Evolutionary conservation across 2,329 filamentous ascomycete genomes (phyloP), one percentile per base, ranked within the genome.

Genomic region (Chlorencoelia australis): DNA sequence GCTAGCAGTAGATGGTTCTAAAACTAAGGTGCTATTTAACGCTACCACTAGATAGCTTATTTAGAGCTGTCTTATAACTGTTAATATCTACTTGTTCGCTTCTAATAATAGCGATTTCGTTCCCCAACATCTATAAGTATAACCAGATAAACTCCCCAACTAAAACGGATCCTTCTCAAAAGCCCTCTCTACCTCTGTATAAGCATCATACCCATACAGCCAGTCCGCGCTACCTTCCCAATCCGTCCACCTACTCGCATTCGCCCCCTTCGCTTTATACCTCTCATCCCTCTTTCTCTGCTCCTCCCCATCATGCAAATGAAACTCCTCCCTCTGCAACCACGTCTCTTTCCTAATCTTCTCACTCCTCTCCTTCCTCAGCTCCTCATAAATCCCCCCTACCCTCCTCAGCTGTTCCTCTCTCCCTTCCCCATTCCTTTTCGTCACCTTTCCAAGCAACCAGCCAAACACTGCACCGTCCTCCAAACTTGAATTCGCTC

Each of bases 401-500:
- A 60, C 65, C n/a, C 61, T 57, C 0, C 63, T 62, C 2, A 76
- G 40, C 18, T 70, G 62, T 0, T 65, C 59, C 0, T 47, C 48
- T 30, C 61, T 66, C 1, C 54, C 55, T 21, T 60, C 56, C 4
- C 10, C 37, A 10, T 24, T 9, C 21, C 21, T 24, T 24, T 11
- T 11, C 21, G 7, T 24, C 7, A 79, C 59, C 3, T 66, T 61
- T 0, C 68, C 67, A 0, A 83, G 58, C 1, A 82, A 49, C 1
- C 66, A 61, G 0, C 78, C 79, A 0, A 83, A 57, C 0, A 79
- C 75, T 0, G 77, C 75, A 0, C 77, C 79, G 35, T 84, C 79
- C 50, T 84, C 79, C 1, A 84, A 62, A 0, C 73, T 71, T 0
- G 69, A 76, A 50, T 81, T 81, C 10, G 79, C 79, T 0, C 79